Conservation (phyloP, 1,284 basidiomycete genomes). For the Malassezia dermatis region DNA sequence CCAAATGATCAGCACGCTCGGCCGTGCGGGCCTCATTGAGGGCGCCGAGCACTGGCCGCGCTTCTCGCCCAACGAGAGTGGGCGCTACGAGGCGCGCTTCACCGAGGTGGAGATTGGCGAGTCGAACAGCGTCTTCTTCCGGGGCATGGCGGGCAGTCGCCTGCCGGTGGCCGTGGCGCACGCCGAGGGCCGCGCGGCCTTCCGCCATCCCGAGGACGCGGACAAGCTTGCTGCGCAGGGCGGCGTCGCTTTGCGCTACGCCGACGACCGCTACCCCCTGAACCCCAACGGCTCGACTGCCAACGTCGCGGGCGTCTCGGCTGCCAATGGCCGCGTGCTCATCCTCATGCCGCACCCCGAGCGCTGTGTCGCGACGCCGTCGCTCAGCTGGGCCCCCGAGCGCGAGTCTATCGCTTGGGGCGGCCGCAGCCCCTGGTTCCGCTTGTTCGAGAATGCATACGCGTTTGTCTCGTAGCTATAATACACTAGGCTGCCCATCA, state of each 20-base stretch:
- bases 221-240: constrained; percentile 18
- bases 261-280: constrained; percentile 37
- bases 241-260: constrained; percentile 36
- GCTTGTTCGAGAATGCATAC: constrained; percentile 78
- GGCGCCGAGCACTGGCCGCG: constrained; percentile 73
- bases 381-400: constrained; percentile 46
- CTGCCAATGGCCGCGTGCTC: constrained; percentile 72
- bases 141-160: constrained; percentile 72
- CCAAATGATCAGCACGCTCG: constrained; percentile 84
- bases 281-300: constrained; percentile 88
- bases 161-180: constrained; percentile 90
- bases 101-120: constrained; percentile 65
- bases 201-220: constrained; percentile 47
- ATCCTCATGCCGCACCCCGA: constrained; percentile 77
- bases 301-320: constrained; percentile 80
- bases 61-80: constrained; percentile 79
- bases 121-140: constrained; percentile 66
- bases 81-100: constrained; percentile 80
- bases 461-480: constrained; percentile 44
- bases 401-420: constrained; percentile 42
- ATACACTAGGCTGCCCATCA: background rate
- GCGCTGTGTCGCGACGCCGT: constrained; percentile 37
- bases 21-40: constrained; percentile 60
- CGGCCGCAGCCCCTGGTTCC: constrained; percentile 81
- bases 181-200: constrained; percentile 80